Conservation (phyloP, 2,329 filamentous ascomycete genomes). For the Colletotrichum higginsianum region DNA sequence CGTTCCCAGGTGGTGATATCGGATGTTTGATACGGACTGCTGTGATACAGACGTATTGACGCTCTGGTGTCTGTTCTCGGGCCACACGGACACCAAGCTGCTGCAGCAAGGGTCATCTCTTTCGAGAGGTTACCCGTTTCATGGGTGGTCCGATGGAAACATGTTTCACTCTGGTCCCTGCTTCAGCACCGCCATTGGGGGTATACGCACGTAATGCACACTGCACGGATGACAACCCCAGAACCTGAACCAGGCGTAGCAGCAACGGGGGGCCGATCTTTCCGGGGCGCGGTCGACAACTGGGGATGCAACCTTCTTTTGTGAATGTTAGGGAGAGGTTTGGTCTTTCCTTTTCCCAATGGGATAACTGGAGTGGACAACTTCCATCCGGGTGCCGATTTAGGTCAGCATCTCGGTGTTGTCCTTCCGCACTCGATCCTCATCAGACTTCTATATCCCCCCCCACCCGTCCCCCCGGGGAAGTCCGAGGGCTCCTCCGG, state of each 20-base stretch:
- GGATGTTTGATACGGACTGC: not conserved
- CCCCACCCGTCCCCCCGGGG: not conserved
- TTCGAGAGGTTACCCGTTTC: slow-evolving; percentile 15
- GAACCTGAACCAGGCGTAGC: not conserved
- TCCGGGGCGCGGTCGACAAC: slow-evolving; percentile 10
- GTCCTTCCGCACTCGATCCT: not conserved
- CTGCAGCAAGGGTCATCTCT: not conserved
- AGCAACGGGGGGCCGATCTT: slow-evolving; percentile 7
- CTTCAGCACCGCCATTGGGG: not conserved
- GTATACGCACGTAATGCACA: slow-evolving; percentile 12
- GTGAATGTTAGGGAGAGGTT: too few species aligned
- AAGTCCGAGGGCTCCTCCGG: slow-evolving; percentile 23
- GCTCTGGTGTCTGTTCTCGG: slow-evolving; percentile 16
- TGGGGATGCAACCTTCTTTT: slow-evolving; percentile 14
- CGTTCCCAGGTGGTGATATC: not conserved
- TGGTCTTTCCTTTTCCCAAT: not conserved
- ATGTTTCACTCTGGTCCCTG: slow-evolving; percentile 35
- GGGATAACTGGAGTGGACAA: slow-evolving; percentile 13
- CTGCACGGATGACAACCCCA: slow-evolving; percentile 3
- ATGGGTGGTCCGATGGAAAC: slow-evolving; percentile 33
- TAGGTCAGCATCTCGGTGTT: not conserved
- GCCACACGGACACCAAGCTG: not conserved
- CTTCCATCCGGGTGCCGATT: too few species aligned
- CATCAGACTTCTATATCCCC: not conserved
- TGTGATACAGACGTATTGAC: slow-evolving; percentile 23